Conservation (phyloP, 2,329 filamentous ascomycete genomes). For the Penicillium sp. region DNA sequence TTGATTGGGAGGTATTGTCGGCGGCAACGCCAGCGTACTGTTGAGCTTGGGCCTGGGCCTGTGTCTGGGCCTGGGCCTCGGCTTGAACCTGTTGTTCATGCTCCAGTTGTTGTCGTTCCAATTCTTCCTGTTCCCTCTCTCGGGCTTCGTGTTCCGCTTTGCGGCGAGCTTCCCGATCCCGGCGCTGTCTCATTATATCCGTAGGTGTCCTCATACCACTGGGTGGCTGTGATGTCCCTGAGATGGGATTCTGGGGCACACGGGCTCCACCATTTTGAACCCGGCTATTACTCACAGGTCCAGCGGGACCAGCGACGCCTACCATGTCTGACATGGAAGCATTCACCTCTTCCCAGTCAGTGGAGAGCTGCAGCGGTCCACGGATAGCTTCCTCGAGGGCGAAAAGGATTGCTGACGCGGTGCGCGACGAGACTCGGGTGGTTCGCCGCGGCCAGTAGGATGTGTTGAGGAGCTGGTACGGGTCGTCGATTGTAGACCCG, state of each 20-base stretch:
- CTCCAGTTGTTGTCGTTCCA: constrained; percentile 47
- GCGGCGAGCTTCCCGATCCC: constrained; percentile 69
- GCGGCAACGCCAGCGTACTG: constrained; percentile 43
- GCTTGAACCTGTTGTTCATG: constrained; percentile 30
- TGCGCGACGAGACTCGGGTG: constrained; percentile 72
- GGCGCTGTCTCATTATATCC: constrained; percentile 86
- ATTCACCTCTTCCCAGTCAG: constrained; percentile 81
- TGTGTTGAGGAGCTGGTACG: constrained; percentile 34
- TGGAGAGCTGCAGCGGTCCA: constrained; percentile 75
- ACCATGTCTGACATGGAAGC: constrained; percentile 86
- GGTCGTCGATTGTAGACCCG: constrained; percentile 33
- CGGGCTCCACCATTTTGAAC: constrained; percentile 57
- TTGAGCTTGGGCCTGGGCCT: constrained; percentile 24
- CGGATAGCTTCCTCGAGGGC: constrained; percentile 87
- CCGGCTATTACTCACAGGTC: constrained; percentile 52
- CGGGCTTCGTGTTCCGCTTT: constrained; percentile 65
- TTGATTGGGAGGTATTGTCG: constrained; percentile 31
- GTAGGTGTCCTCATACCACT: constrained; percentile 75
- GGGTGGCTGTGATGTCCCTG: constrained; percentile 49
- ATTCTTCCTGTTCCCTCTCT: constrained; percentile 53
- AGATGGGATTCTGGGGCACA: constrained; percentile 51
- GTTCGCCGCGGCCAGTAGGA: constrained; percentile 53
- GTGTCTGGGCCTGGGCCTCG: constrained; percentile 27
- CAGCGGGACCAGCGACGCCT: constrained; percentile 51
- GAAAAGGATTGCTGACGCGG: constrained; percentile 86